Evolutionary conservation across 805 yeast genomes (phyloP), one percentile per base, ranked within the genome.

Genomic region (Myxozyma geophila): DNA sequence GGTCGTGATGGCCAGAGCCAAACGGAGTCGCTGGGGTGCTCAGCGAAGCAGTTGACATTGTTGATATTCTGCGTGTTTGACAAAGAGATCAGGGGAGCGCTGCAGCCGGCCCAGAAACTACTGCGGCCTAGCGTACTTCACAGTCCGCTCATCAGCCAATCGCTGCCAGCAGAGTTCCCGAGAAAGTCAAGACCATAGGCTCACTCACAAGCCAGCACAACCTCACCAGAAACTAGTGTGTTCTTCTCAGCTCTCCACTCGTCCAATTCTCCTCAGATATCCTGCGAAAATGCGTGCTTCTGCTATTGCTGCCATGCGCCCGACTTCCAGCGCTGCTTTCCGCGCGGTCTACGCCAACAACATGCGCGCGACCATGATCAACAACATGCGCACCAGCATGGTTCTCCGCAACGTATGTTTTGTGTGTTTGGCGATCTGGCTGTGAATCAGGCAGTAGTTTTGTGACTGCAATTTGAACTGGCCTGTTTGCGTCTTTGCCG

Each of bases 281-380:
- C 15, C 19, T n/a, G 19, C 7, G 33, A 28, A 44, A 56, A 61
- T 61, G 64, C 64, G 64, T 44, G 41, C 60, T 10, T 51, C 64
- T 41, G 48, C 54, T 28, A 36, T 58, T 28, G 51, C 50, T 12
- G 55, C 66, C 41, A 53, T 58, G 58, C 66, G 59, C 41, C 66
- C 66, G 21, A 23, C 66, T 21, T 19, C 66, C 13, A 36, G 43
- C 37, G 61, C 62, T 17, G 49, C 62, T 15, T 37, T 62, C 53
- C 62, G 66, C 39, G 52, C 51, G 39, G 55, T 56, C 13, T 46
- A 43, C 19, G 49, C 58, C 41, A 53, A 48, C 54, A 56, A 57
- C 55, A 47, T 57, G 50, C 65, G 64, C 40, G 58, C 58, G 9
- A 46, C 64, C 21, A 28, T 56, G 58, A 54, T 54, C 47, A 40